phyloP scores from a whole-genome alignment of 2,329 filamentous ascomycete genomes.

The Oidium heveae region DNA sequence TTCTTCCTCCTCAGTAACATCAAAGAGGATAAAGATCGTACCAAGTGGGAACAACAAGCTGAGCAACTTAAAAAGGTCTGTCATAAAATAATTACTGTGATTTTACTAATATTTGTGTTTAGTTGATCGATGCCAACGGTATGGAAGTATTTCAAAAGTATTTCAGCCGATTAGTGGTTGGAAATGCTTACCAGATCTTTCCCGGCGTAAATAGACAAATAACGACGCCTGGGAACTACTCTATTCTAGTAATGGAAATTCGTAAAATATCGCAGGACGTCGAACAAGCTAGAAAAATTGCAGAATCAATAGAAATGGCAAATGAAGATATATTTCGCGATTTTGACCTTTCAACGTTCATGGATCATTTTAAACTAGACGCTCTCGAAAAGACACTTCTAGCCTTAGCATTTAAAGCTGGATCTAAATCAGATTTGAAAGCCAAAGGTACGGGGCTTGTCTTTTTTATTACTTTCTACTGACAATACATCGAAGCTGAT shows the following conservation, averaged over 20 bases:
- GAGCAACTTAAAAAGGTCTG: conserved; percentile 79
- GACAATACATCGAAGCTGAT: conserved; percentile 33
- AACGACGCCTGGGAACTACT: conserved; percentile 59
- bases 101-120: background rate
- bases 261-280: conserved; percentile 59
- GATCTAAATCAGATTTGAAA: conserved; percentile 57
- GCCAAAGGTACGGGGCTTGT: conserved; percentile 45
- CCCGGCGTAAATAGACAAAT: conserved; percentile 47
- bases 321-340: conserved; percentile 88
- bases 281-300: conserved; percentile 71
- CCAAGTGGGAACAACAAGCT: conserved; percentile 78
- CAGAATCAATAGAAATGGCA: conserved; percentile 71
- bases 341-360: conserved; percentile 84
- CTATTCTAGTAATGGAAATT: conserved; percentile 61
- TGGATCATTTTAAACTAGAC: conserved; percentile 89
- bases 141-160: conserved; percentile 98
- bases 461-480: background rate
- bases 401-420: conserved; percentile 66
- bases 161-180: conserved; percentile 74
- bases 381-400: conserved; percentile 68
- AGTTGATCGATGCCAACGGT: conserved; percentile 92
- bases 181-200: conserved; percentile 82
- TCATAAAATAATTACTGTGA: background rate
- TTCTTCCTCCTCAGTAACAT: conserved; percentile 84
- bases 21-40: conserved; percentile 75